phyloP scores from a whole-genome alignment of 306 rosid genomes.

The Prunus salicina region DNA sequence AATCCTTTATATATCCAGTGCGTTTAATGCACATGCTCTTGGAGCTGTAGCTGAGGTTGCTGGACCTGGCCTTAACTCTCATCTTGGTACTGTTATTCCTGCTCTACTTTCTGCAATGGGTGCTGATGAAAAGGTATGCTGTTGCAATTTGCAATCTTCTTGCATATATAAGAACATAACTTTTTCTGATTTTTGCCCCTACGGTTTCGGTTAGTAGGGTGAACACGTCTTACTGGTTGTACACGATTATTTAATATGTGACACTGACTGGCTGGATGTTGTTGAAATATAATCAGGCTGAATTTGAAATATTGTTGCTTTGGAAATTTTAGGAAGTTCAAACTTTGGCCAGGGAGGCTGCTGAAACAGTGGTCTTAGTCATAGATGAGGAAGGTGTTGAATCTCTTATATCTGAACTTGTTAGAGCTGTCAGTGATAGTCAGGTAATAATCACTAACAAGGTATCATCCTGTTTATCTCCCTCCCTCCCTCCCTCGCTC shows the following conservation, averaged over 20 bases:
- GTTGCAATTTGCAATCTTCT: constrained; percentile 7
- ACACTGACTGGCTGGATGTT: not conserved
- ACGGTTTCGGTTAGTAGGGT: not conserved
- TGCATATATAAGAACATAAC: not conserved
- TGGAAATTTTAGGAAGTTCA: constrained; percentile 69
- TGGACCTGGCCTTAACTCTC: constrained; percentile 80
- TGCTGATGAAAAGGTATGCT: constrained; percentile 60
- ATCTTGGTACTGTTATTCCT: constrained; percentile 87
- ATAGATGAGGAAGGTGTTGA: constrained; percentile 95
- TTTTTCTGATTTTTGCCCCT: not conserved
- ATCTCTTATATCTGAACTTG: constrained; percentile 74
- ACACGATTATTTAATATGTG: not conserved
- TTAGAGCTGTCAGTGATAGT: constrained; percentile 69
- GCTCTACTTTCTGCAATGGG: constrained; percentile 84
- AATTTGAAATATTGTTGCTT: constrained; percentile 12
- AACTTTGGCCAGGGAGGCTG: constrained; percentile 80
- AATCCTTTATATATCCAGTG: constrained; percentile 46
- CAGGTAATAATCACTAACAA: constrained; percentile 49
- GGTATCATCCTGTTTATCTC: not conserved
- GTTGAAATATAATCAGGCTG: not conserved
- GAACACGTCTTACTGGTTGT: not conserved
- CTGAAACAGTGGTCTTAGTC: constrained; percentile 80
- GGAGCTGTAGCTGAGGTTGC: constrained; percentile 99
- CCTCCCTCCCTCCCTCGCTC: not conserved
- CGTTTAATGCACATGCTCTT: constrained; percentile 94